These are phyloP conservation scores for Micractinium sp. DNA, from an alignment of 139 green algal species.

Conservation along the genomic window DNA sequence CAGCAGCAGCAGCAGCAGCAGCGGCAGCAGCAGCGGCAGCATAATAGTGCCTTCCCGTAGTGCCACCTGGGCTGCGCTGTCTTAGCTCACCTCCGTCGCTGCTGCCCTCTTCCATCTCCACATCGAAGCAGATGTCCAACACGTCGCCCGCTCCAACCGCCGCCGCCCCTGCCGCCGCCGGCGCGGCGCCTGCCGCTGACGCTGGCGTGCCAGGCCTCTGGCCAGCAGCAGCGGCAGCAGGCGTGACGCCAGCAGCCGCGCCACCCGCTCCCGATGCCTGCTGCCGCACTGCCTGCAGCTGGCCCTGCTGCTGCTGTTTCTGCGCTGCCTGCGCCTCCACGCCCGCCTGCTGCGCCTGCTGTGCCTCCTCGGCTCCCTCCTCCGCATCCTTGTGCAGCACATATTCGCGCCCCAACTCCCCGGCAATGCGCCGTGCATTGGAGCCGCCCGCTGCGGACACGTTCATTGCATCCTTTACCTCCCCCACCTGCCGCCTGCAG, in stretches of 20 bases:
- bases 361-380: not conserved
- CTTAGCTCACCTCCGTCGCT: not conserved
- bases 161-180: not conserved
- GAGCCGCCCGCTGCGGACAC: not conserved
- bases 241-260: not conserved
- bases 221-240: not conserved
- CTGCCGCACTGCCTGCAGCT: not conserved
- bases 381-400: slow-evolving; percentile 60
- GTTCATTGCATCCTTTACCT: slow-evolving; percentile 51
- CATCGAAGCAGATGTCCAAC: slow-evolving; percentile 41
- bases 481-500: slow-evolving; percentile 53
- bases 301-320: not conserved
- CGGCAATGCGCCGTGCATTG: slow-evolving; percentile 57
- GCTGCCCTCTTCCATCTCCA: not conserved
- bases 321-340: not conserved
- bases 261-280: not conserved
- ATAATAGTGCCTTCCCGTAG: too few species aligned
- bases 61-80: not conserved
- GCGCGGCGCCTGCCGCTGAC: not conserved
- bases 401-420: slow-evolving; percentile 71
- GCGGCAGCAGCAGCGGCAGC: too few species aligned
- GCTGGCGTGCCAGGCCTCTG: not conserved
- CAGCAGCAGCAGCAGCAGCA: too few species aligned
- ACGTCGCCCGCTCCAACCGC: not conserved
- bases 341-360: not conserved